These are phyloP conservation scores for Hypoxylon sp. DNA, from an alignment of 2,329 filamentous ascomycete genomes.

Conservation along the genomic window DNA sequence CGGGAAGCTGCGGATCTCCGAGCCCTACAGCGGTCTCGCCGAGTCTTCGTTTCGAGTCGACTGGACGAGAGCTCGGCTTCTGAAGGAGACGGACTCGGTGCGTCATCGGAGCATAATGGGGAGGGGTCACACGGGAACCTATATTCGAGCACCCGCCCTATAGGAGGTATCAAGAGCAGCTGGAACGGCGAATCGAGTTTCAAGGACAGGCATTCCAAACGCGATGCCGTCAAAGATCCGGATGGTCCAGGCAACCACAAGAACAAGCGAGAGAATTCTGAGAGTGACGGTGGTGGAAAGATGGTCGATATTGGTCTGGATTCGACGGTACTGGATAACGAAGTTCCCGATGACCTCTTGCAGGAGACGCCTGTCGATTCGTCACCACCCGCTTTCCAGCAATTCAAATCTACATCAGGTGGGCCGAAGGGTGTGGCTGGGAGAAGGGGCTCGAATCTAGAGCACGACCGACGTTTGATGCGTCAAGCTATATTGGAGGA, in stretches of 20 bases:
- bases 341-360: constrained; percentile 73
- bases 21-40: constrained; percentile 88
- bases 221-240: constrained; percentile 61
- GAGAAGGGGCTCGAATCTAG: constrained; percentile 61
- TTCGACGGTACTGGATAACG: constrained; percentile 71
- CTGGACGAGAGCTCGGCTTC: constrained; percentile 88
- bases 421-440: constrained; percentile 57
- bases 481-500: constrained; percentile 59
- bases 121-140: constrained; percentile 61
- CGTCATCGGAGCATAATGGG: constrained; percentile 67
- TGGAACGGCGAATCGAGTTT: constrained; percentile 71
- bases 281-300: constrained; percentile 67
- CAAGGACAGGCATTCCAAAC: constrained; percentile 56
- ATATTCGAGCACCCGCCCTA: constrained; percentile 45
- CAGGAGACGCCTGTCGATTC: constrained; percentile 67
- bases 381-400: constrained; percentile 74
- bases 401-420: constrained; percentile 63
- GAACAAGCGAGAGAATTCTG: constrained; percentile 53
- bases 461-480: constrained; percentile 64
- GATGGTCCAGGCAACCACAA: constrained; percentile 50
- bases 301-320: constrained; percentile 92
- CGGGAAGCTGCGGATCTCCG: constrained; percentile 95
- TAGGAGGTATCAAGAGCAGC: constrained; percentile 73
- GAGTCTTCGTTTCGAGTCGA: constrained; percentile 87
- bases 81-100: constrained; percentile 77